phyloP scores from a whole-genome alignment of 257 asterid genomes.

The Capsicum baccatum region DNA sequence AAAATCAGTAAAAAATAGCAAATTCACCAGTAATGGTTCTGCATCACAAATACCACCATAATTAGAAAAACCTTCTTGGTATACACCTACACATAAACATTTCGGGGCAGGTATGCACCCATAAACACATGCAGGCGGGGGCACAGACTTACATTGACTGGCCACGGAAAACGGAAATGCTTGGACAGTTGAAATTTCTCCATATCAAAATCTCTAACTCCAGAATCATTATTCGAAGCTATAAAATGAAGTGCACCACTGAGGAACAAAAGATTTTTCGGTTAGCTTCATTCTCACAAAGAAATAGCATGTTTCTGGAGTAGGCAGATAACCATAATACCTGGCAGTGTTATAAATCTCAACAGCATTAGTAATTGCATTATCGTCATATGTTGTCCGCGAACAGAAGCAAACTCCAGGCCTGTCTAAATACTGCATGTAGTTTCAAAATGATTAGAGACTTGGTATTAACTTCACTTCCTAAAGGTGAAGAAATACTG shows the following conservation, averaged over 20 bases:
- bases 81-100: not conserved
- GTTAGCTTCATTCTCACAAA: constrained; percentile 22
- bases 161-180: constrained; percentile 81
- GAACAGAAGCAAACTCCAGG: constrained; percentile 91
- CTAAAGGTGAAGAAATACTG: constrained; percentile 13
- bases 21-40: not conserved
- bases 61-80: constrained; percentile 5
- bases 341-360: constrained; percentile 81
- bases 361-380: constrained; percentile 93
- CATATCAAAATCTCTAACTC: constrained; percentile 89
- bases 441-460: constrained; percentile 29
- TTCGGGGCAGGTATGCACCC: constrained; percentile 9
- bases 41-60: constrained; percentile 17
- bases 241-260: constrained; percentile 72
- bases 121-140: constrained; percentile 6
- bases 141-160: constrained; percentile 78
- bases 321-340: constrained; percentile 40
- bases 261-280: not conserved
- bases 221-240: constrained; percentile 88
- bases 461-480: not conserved
- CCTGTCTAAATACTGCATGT: constrained; percentile 79
- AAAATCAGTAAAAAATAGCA: not conserved
- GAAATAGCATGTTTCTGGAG: constrained; percentile 17
- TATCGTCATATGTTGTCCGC: constrained; percentile 90
- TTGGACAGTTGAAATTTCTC: constrained; percentile 77